Conservation (phyloP, 306 rosid species). For the Malus fusca region DNA sequence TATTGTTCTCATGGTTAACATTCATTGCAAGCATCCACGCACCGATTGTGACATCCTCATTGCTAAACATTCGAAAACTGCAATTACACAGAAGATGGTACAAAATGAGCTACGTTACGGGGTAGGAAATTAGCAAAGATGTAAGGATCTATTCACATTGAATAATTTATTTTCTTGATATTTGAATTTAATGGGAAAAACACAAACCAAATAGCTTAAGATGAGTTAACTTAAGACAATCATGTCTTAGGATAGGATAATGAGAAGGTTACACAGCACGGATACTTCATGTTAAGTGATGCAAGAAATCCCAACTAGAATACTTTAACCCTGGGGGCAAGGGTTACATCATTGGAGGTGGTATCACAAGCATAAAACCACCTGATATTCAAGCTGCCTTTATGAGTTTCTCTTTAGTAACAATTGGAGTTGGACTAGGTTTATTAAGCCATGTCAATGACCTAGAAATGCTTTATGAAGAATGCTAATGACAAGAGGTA, state of each 20-base stretch:
- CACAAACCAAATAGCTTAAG: not conserved
- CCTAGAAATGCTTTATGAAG: not conserved
- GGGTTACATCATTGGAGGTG: not conserved
- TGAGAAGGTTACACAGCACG: not conserved
- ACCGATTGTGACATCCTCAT: conserved; percentile 97
- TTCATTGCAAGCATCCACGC: conserved; percentile 99
- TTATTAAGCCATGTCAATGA: not conserved
- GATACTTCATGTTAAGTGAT: not conserved
- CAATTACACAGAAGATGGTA: conserved; percentile 1
- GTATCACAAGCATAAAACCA: not conserved
- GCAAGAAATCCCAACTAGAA: not conserved
- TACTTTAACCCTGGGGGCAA: too few relatives aligned
- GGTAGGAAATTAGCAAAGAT: not conserved
- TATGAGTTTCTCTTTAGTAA: not conserved
- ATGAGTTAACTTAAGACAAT: not conserved
- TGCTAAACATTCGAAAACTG: conserved; percentile 99
- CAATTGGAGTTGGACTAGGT: conserved; percentile 1
- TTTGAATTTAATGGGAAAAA: not conserved
- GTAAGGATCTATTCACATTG: not conserved
- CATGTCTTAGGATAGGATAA: not conserved
- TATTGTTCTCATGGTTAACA: conserved; percentile 79
- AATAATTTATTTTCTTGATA: not conserved
- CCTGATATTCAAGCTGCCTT: not conserved
- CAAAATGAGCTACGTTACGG: not conserved
- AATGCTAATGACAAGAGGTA: not conserved